Conservation (phyloP, 495 filamentous ascomycete genomes). For the Penicillium pancosmium region DNA sequence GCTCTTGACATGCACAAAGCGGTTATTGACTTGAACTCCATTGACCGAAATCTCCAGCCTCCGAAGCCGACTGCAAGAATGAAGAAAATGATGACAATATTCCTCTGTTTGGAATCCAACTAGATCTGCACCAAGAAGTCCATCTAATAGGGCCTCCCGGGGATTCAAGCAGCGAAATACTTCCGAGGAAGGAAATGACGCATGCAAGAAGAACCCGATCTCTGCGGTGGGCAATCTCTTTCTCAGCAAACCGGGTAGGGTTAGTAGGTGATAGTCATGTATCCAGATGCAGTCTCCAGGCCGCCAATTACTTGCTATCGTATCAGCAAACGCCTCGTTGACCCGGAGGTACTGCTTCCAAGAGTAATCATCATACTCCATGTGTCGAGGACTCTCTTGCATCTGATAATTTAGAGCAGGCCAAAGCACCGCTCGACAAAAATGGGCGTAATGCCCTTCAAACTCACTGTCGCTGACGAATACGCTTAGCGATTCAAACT, state of each 20-base stretch:
- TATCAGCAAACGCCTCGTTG: conserved; percentile 85
- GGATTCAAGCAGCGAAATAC: conserved; percentile 83
- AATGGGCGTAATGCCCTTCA: conserved; percentile 85
- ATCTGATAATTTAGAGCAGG: conserved; percentile 93
- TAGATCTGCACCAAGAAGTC: conserved; percentile 87
- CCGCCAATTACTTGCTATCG: conserved; percentile 81
- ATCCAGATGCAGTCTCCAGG: conserved; percentile 86
- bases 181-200: conserved; percentile 89
- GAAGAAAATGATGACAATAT: conserved; percentile 88
- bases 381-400: conserved; percentile 91
- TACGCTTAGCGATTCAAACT: conserved; percentile 76
- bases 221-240: conserved; percentile 77
- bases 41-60: conserved; percentile 77
- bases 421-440: conserved; percentile 85
- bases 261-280: conserved; percentile 86
- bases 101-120: conserved; percentile 89
- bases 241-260: conserved; percentile 79
- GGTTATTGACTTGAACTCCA: conserved; percentile 78
- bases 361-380: conserved; percentile 91
- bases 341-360: conserved; percentile 87
- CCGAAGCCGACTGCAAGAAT: conserved; percentile 84
- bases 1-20: conserved; percentile 74
- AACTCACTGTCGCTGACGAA: conserved; percentile 83
- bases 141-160: conserved; percentile 77
- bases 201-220: conserved; percentile 91